A percentile compares a stretch with the other conserved stretches of the same genome.
phyloP scores from a whole-genome alignment of 768 basidiomycete species.

The Mycena latifolia region DNA sequence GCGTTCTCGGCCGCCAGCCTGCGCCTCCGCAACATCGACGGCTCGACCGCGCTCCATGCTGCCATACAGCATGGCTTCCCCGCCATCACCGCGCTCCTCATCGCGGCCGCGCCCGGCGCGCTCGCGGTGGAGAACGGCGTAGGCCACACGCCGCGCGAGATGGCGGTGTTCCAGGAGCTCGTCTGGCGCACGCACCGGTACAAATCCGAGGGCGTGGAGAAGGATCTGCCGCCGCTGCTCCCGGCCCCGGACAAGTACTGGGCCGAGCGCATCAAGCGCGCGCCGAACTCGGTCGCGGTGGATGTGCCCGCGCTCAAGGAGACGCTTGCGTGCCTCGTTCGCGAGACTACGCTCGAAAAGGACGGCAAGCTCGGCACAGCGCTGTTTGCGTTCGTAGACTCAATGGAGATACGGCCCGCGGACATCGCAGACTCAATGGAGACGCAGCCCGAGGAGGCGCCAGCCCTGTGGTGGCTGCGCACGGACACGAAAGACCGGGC shows the following conservation, averaged over 20 bases:
- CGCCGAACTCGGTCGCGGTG: no score
- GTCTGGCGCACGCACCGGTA: slow-evolving; percentile 20
- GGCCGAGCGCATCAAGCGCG: background rate
- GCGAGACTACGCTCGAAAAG: background rate
- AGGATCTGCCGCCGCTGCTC: no score
- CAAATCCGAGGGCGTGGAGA: background rate
- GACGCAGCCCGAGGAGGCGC: no score
- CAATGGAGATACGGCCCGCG: no score
- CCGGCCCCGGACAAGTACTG: no score
- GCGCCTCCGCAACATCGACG: background rate
- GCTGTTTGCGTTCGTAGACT: background rate
- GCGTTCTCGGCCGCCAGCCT: background rate
- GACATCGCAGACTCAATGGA: background rate
- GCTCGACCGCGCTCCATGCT: slow-evolving; percentile 59
- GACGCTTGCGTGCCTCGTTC: no score
- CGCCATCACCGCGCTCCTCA: slow-evolving; percentile 52
- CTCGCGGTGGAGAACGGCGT: slow-evolving; percentile 64
- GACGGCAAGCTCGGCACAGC: background rate
- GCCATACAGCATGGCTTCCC: slow-evolving; percentile 47
- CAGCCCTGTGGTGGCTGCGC: background rate
- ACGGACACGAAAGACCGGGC: background rate
- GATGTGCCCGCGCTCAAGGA: no score
- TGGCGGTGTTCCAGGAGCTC: slow-evolving; percentile 45
- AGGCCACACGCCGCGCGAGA: slow-evolving; percentile 47
- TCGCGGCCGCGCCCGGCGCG: slow-evolving; percentile 47